Percentiles rank a stretch among this genome's conserved stretches.
phyloP scores from a whole-genome alignment of 2,329 filamentous ascomycete species.

The Fusarium nanum region DNA sequence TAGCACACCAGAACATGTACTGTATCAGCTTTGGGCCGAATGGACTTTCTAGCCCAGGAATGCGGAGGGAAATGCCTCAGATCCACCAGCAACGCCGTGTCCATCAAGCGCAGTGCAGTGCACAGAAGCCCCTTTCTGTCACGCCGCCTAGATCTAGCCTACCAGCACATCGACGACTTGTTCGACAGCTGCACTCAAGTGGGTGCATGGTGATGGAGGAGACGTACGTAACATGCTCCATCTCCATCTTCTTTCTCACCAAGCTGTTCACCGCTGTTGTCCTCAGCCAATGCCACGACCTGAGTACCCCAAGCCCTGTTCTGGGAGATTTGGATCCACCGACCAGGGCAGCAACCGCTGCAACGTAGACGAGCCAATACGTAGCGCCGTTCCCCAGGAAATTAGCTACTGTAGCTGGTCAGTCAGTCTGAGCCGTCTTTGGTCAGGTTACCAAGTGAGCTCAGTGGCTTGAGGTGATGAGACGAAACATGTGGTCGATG shows the following conservation, averaged over 20 bases:
- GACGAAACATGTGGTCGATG: slow-evolving; percentile 29
- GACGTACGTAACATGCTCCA: slow-evolving; percentile 35
- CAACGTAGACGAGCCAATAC: slow-evolving; percentile 36
- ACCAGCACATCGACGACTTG: slow-evolving; percentile 35
- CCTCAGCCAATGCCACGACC: slow-evolving; percentile 34
- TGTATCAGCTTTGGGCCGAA: slow-evolving; percentile 13
- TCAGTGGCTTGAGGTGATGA: slow-evolving; percentile 17
- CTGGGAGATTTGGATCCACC: slow-evolving; percentile 44
- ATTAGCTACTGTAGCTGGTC: slow-evolving; percentile 38
- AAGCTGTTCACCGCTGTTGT: slow-evolving; percentile 44
- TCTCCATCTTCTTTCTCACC: slow-evolving; percentile 6
- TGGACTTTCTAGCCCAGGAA: slow-evolving; percentile 30
- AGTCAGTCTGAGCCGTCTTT: slow-evolving; percentile 27
- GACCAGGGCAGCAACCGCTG: slow-evolving; percentile 31
- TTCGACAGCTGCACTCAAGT: slow-evolving; percentile 37
- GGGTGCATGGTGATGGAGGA: slow-evolving; percentile 31
- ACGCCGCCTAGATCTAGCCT: slow-evolving; percentile 17
- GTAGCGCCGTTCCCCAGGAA: slow-evolving; percentile 42
- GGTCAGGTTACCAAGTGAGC: slow-evolving; percentile 42
- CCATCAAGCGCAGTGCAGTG: slow-evolving; percentile 18
- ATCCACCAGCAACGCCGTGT: slow-evolving; percentile 39
- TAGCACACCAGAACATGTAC: background rate
- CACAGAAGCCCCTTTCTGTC: slow-evolving; percentile 40
- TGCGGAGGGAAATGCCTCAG: slow-evolving; percentile 53
- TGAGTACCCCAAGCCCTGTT: slow-evolving; percentile 38